Evolutionary conservation across 495 filamentous ascomycete species (phyloP).

Genomic region (Aspergillus cavernicola): DNA sequence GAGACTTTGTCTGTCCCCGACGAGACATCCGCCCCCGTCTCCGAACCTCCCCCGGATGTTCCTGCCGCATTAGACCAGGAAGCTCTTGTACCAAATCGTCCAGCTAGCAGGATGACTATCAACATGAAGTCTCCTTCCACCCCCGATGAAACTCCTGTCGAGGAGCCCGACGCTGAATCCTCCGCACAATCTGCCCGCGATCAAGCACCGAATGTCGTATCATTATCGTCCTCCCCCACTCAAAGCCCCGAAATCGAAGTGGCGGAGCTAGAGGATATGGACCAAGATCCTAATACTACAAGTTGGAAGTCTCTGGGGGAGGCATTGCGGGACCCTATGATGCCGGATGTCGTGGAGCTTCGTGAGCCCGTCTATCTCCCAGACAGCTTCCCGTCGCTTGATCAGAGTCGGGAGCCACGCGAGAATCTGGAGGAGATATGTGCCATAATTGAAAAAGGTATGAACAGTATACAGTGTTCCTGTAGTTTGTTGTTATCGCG

Average conservation of each 20-base stretch:
- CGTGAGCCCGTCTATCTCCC: constrained; percentile 26
- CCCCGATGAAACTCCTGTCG: constrained; percentile 11
- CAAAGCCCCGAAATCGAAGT: constrained; percentile 53
- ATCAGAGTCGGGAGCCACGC: constrained; percentile 19
- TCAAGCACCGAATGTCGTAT: constrained; percentile 34
- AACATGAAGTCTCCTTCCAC: constrained; percentile 45
- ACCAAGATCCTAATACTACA: constrained; percentile 42
- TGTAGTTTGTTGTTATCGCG: neutral
- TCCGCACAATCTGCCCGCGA: constrained; percentile 15
- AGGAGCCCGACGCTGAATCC: constrained; percentile 15
- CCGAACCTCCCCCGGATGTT: constrained; percentile 27
- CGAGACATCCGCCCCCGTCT: constrained; percentile 20
- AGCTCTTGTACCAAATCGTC: constrained; percentile 31
- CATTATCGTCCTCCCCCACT: constrained; percentile 47
- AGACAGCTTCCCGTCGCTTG: constrained; percentile 36
- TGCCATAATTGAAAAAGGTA: constrained; percentile 45
- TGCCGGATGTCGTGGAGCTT: constrained; percentile 35
- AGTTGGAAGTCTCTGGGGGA: constrained; percentile 44
- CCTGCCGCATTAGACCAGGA: constrained; percentile 32
- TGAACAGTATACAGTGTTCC: neutral
- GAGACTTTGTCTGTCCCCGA: constrained; percentile 44
- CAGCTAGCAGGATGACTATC: constrained; percentile 54
- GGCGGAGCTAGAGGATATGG: constrained; percentile 53
- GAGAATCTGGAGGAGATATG: constrained; percentile 40
- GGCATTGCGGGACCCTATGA: constrained; percentile 26